phyloP scores from a whole-genome alignment of 108 stramenopile species.

The Nitzschia sp. region DNA sequence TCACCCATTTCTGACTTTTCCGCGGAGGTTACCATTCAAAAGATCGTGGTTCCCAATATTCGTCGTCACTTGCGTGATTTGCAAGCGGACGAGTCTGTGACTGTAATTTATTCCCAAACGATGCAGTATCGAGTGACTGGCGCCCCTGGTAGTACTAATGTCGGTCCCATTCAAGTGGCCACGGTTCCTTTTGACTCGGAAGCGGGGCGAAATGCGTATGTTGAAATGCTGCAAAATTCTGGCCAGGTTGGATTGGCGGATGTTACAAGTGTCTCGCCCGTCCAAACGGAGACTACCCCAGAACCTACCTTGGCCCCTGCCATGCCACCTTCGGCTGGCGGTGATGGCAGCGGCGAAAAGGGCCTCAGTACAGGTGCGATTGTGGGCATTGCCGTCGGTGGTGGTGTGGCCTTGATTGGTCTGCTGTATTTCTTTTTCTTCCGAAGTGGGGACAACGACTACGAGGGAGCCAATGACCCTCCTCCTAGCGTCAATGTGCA shows the following conservation, averaged over 20 bases:
- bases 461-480: conserved; percentile 17
- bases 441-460: conserved; percentile 27
- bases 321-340: not conserved
- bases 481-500: conserved; percentile 21
- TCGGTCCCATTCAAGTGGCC: not conserved
- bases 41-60: not conserved
- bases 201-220: conserved; percentile 12
- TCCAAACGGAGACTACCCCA: conserved; percentile 4
- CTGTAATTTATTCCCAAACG: conserved; percentile 25
- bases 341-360: conserved; percentile 5
- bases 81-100: not conserved
- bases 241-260: conserved; percentile 3
- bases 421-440: conserved; percentile 19
- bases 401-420: conserved; percentile 37
- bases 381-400: conserved; percentile 65
- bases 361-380: conserved; percentile 34
- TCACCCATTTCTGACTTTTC: conserved; percentile 7
- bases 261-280: conserved; percentile 2
- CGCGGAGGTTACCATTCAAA: not conserved
- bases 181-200: conserved; percentile 15
- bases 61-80: not conserved
- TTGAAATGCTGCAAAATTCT: conserved; percentile 3
- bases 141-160: too few species aligned
- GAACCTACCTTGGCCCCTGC: conserved; percentile 31
- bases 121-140: conserved; percentile 13